phyloP scores from a whole-genome alignment of 2,329 filamentous ascomycete species.

The Fonsecaea nubica region DNA sequence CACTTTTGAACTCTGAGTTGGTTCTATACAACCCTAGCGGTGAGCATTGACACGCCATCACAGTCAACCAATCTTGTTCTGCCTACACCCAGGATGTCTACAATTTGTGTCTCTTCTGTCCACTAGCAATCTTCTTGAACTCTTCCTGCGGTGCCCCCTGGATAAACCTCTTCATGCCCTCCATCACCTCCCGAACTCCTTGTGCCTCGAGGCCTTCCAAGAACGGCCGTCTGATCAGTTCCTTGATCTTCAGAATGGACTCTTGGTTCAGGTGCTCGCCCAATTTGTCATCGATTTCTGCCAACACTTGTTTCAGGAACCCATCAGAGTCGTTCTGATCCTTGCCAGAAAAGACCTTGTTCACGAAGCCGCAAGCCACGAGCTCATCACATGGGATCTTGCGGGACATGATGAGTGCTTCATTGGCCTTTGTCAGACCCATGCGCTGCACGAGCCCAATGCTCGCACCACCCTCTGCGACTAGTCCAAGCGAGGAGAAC shows the following conservation, averaged over 20 bases:
- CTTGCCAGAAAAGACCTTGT: conserved; percentile 73
- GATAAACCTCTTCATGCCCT: conserved; percentile 79
- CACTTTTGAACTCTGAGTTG: background rate
- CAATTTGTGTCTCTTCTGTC: conserved; percentile 94
- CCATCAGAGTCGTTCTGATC: conserved; percentile 67
- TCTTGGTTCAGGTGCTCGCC: conserved; percentile 80
- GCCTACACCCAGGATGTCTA: conserved; percentile 50
- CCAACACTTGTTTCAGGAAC: conserved; percentile 74
- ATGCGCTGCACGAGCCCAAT: conserved; percentile 79
- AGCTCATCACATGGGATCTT: conserved; percentile 76
- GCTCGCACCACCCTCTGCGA: conserved; percentile 84
- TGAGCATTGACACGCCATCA: background rate
- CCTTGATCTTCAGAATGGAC: conserved; percentile 83
- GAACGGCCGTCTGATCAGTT: conserved; percentile 76
- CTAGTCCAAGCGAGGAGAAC: conserved; percentile 86
- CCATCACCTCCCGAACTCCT: conserved; percentile 84
- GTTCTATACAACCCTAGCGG: background rate
- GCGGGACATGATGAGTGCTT: conserved; percentile 90
- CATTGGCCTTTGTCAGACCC: conserved; percentile 82
- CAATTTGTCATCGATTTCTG: conserved; percentile 80
- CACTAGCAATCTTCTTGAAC: conserved; percentile 81
- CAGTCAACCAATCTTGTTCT: background rate
- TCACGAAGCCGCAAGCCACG: conserved; percentile 79
- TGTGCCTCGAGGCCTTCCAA: conserved; percentile 74
- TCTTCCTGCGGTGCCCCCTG: conserved; percentile 84